These are phyloP conservation scores for Grifola frondosa DNA, from an alignment of 1,284 basidiomycete species.

Conservation along the genomic window DNA sequence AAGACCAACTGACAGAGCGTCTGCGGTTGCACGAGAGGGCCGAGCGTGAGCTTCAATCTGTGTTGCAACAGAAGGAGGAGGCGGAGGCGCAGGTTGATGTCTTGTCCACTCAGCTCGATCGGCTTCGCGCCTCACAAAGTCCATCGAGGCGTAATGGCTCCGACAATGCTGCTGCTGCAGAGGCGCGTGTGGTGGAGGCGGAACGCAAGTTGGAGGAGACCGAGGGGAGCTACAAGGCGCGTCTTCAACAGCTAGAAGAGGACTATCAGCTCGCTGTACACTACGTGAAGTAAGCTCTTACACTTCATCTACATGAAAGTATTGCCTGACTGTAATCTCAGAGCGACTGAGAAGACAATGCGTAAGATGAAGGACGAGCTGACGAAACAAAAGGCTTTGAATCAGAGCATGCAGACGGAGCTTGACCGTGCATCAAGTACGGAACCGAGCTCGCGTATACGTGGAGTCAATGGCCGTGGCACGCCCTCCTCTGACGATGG, in stretches of 20 bases:
- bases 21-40: constrained; percentile 71
- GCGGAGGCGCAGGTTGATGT: constrained; percentile 67
- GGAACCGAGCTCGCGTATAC: constrained; percentile 56
- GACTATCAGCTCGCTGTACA: constrained; percentile 94
- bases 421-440: constrained; percentile 70
- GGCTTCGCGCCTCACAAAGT: constrained; percentile 53
- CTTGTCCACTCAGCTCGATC: constrained; percentile 67
- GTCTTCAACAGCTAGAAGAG: constrained; percentile 85
- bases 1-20: constrained; percentile 72
- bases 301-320: constrained; percentile 24
- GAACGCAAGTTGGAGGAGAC: constrained; percentile 80
- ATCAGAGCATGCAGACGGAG: constrained; percentile 77
- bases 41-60: constrained; percentile 68
- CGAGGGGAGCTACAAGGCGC: constrained; percentile 73
- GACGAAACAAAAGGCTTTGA: constrained; percentile 83
- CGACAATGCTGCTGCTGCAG: constrained; percentile 35
- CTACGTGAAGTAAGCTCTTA: constrained; percentile 77
- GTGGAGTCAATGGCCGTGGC: constrained; percentile 71
- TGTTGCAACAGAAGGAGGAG: constrained; percentile 66
- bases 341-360: constrained; percentile 99
- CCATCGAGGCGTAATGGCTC: constrained; percentile 35
- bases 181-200: constrained; percentile 61
- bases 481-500: constrained; percentile 77
- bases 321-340: constrained; percentile 41
- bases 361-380: constrained; percentile 95